These are phyloP conservation scores for Reutealis trisperma DNA, from an alignment of 345 rosid genomes.

Conservation along the genomic window DNA sequence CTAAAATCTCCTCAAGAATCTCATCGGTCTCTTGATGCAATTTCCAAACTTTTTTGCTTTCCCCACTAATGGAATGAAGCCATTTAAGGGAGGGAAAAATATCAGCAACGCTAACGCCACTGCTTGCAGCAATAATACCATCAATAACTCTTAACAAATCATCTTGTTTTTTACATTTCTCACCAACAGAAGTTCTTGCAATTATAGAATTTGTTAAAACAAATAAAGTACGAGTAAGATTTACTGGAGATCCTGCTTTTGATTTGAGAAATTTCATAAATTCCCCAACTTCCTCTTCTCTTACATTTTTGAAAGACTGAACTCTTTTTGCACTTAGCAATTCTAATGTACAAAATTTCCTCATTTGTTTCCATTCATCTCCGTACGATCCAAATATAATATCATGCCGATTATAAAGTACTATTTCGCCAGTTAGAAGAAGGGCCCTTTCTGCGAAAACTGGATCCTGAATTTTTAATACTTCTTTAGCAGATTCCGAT, in stretches of 20 bases:
- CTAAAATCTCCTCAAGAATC: constrained; percentile 31
- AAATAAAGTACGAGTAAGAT: constrained; percentile 7
- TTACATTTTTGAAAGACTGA: too few relatives aligned
- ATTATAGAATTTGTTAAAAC: constrained; percentile 20
- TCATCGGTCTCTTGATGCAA: constrained; percentile 1
- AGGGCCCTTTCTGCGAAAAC: background rate
- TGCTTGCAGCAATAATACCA: background rate
- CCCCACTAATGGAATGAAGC: background rate
- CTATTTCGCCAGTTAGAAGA: background rate
- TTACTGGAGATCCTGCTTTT: constrained; percentile 15
- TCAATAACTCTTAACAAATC: background rate
- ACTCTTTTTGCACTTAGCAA: too few relatives aligned
- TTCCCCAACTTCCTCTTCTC: too few relatives aligned
- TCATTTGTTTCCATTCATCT: too few relatives aligned
- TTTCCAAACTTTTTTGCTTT: background rate
- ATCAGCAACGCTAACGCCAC: constrained; percentile 15
- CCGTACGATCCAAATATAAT: background rate
- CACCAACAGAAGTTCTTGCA: constrained; percentile 26
- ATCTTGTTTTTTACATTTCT: constrained; percentile 19
- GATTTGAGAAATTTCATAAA: background rate
- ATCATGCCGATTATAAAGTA: background rate
- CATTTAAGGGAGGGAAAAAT: background rate
- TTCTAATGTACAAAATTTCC: too few relatives aligned
- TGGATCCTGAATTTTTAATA: background rate
- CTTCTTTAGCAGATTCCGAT: background rate